Evolutionary conservation across 768 basidiomycete species (phyloP).

Genomic region (Pulveroboletus sp.): DNA sequence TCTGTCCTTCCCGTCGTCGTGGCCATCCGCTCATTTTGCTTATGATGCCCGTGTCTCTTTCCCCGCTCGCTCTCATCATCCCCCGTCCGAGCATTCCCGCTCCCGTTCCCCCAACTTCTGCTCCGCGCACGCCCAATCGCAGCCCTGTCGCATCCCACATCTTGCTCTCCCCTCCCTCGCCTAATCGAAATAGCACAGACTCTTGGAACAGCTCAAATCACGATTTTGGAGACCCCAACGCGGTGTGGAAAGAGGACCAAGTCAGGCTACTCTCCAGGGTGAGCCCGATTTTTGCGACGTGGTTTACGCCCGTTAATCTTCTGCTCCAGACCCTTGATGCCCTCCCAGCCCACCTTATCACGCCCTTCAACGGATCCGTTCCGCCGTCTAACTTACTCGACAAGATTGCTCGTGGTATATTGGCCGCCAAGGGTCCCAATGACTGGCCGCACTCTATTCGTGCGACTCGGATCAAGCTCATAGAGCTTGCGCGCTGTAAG

Average conservation of each 20-base stretch:
- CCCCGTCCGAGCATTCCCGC: constrained; percentile 48
- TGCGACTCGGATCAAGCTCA: constrained; percentile 76
- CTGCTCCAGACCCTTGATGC: constrained; percentile 63
- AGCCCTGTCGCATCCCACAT: constrained; percentile 52
- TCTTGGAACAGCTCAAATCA: constrained; percentile 82
- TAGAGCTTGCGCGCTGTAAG: constrained; percentile 67
- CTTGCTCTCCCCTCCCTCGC: constrained; percentile 40
- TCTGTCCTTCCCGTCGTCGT: constrained; percentile 18
- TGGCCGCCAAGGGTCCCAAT: constrained; percentile 64
- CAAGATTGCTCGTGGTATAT: constrained; percentile 76
- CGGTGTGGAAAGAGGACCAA: constrained; percentile 74
- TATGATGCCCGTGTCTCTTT: constrained; percentile 41
- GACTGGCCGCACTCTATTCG: constrained; percentile 84
- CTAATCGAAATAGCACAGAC: constrained; percentile 63
- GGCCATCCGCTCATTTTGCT: constrained; percentile 47
- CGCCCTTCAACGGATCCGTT: constrained; percentile 79
- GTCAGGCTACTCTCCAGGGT: constrained; percentile 63
- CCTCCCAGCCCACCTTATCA: constrained; percentile 77
- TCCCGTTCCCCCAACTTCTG: constrained; percentile 28
- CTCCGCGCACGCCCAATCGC: constrained; percentile 57
- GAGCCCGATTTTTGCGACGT: constrained; percentile 17
- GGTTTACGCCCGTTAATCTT: constrained; percentile 6
- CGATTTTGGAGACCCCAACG: constrained; percentile 56
- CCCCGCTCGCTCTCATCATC: constrained; percentile 57
- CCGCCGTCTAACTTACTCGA: constrained; percentile 85